Conservation (phyloP, 148 eudicot genomes). For the Pouteria glomerata region DNA sequence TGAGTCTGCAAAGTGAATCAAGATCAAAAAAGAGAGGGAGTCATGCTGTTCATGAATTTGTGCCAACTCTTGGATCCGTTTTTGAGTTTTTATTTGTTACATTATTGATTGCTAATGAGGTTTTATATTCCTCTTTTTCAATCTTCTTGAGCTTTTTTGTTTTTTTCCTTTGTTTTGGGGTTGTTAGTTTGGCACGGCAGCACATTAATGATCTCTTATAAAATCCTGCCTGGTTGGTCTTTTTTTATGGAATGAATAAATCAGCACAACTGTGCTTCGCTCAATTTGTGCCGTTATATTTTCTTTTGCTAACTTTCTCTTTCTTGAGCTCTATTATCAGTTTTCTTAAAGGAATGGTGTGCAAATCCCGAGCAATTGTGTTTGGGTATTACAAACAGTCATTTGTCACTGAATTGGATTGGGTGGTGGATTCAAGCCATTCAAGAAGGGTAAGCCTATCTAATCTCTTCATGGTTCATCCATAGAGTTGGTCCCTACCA, state of each 20-base stretch:
- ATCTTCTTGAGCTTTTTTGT: background rate
- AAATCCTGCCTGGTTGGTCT: no score
- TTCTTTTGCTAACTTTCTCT: background rate
- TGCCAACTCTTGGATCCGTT: slow-evolving; percentile 17
- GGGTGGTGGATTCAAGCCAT: slow-evolving; percentile 24
- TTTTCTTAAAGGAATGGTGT: background rate
- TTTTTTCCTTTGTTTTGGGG: no score
- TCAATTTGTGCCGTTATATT: background rate
- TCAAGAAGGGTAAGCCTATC: background rate
- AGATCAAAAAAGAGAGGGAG: slow-evolving; percentile 12
- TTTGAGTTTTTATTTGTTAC: slow-evolving; percentile 27
- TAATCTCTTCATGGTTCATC: slow-evolving; percentile 3
- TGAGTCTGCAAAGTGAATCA: slow-evolving; percentile 19
- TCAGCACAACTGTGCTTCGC: no score
- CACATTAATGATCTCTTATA: no score
- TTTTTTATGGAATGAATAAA: no score
- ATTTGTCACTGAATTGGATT: slow-evolving; percentile 6
- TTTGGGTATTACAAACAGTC: background rate
- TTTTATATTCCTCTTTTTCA: background rate
- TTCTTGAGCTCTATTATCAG: background rate
- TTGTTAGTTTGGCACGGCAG: no score
- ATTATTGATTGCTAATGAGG: background rate
- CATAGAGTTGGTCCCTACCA: background rate
- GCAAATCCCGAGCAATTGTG: background rate
- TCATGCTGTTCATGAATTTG: slow-evolving; percentile 16